A percentile compares a stretch with the other conserved stretches of the same genome.
Conservation (phyloP, 2,329 filamentous ascomycete species). For the Alternaria infectoria region DNA sequence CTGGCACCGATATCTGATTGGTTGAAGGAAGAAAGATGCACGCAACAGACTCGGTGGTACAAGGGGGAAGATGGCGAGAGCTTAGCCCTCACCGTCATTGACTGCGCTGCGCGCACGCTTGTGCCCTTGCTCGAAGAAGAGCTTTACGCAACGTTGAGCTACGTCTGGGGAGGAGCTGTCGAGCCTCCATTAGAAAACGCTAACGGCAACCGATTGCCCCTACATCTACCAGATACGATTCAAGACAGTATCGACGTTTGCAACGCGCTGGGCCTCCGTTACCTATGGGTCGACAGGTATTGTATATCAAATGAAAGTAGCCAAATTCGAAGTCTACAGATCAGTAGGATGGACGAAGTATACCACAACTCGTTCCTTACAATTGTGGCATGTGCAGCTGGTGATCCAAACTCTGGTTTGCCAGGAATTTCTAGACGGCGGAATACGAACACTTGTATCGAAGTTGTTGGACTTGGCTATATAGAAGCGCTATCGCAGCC, state of each 20-base stretch:
- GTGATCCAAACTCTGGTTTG: not conserved
- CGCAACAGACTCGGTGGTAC: not conserved
- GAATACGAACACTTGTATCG: not conserved
- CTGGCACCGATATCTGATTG: not conserved
- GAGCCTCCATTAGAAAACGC: not conserved
- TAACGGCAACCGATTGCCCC: not conserved
- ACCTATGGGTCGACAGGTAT: slow-evolving; percentile 3
- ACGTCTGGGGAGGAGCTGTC: slow-evolving; percentile 8
- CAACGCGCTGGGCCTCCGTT: not conserved
- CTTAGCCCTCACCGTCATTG: not conserved
- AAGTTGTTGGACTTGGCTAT: not conserved
- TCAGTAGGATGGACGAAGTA: not conserved
- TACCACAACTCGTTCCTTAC: not conserved
- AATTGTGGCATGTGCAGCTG: not conserved
- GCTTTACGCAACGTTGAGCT: slow-evolving; percentile 14
- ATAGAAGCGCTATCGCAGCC: not conserved
- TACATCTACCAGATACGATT: not conserved
- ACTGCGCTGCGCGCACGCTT: not conserved
- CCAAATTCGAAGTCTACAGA: not conserved
- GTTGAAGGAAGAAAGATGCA: not conserved
- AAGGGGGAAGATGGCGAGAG: accelerated
- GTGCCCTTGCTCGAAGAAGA: not conserved
- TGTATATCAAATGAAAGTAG: not conserved
- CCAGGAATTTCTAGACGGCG: not conserved
- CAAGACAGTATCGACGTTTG: not conserved